phyloP scores from a whole-genome alignment of 768 basidiomycete genomes.

The Mycena venus region DNA sequence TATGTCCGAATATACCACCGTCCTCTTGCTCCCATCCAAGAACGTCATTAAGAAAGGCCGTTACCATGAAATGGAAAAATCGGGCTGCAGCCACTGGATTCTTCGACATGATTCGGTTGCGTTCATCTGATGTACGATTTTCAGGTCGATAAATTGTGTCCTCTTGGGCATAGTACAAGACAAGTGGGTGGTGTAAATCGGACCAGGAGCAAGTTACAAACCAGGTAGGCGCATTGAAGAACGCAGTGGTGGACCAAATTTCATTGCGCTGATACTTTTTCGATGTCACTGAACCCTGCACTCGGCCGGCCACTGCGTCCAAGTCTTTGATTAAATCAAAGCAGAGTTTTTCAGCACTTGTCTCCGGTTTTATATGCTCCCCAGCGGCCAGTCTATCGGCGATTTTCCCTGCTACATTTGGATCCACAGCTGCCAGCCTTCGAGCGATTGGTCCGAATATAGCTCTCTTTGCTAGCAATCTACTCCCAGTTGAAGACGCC shows the following conservation, averaged over 20 bases:
- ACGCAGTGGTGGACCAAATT: conserved; percentile 44
- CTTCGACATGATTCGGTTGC: neutral
- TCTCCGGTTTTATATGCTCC: conserved; percentile 41
- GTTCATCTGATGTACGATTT: neutral
- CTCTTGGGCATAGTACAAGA: conserved; percentile 46
- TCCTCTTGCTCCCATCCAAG: conserved; percentile 10
- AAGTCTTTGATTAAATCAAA: conserved; percentile 50
- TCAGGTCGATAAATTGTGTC: conserved; percentile 37
- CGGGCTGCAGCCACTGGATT: too few relatives aligned
- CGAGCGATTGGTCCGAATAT: conserved; percentile 43
- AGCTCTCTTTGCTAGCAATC: conserved; percentile 39
- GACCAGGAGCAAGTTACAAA: conserved; percentile 51
- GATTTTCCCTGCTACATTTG: conserved; percentile 33
- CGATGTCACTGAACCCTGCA: conserved; percentile 43
- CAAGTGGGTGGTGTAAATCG: conserved; percentile 46
- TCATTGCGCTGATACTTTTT: conserved; percentile 48
- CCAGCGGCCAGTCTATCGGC: conserved; percentile 37
- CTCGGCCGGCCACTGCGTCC: conserved; percentile 48
- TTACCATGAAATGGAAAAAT: conserved; percentile 38
- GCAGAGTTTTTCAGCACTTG: conserved; percentile 48
- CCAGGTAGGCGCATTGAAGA: conserved; percentile 45
- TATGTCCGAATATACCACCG: conserved; percentile 31
- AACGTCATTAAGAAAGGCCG: conserved; percentile 31
- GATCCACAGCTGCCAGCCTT: conserved; percentile 39
- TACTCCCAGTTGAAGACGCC: conserved; percentile 41